These are phyloP conservation scores for Gaeumannomyces sp. DNA, from an alignment of 2,329 filamentous ascomycete genomes.

Conservation along the genomic window DNA sequence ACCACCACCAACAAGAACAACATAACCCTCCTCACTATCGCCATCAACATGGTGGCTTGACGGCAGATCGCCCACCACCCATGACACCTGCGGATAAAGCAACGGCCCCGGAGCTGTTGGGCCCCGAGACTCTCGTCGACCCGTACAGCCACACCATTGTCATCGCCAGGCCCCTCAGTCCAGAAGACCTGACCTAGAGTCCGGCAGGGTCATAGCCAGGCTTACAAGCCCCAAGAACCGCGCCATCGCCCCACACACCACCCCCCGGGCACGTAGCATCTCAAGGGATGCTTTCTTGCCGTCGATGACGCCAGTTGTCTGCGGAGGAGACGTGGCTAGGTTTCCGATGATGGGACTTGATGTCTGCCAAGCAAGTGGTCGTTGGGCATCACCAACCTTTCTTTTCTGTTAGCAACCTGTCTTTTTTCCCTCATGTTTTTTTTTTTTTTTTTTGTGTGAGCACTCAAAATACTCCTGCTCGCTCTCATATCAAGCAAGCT, in stretches of 20 bases:
- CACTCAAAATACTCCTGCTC: no score
- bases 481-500: neutral
- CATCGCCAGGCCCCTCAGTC: neutral
- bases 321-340: neutral
- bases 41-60: neutral
- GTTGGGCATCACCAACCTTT: neutral
- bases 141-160: conserved; percentile 12
- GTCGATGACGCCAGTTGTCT: neutral
- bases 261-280: no score
- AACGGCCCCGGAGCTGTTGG: neutral
- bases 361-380: neutral
- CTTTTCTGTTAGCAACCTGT: neutral
- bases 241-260: no score
- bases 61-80: no score
- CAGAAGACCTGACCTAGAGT: neutral
- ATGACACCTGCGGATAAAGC: neutral
- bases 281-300: no score
- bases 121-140: neutral
- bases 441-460: neutral
- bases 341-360: neutral
- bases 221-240: no score
- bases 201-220: no score
- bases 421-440: neutral
- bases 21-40: neutral
- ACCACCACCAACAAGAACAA: no score